A percentile compares a stretch with the other conserved stretches of the same genome.
Conservation (phyloP, 78 protist genomes). For the Guillardia theta region DNA sequence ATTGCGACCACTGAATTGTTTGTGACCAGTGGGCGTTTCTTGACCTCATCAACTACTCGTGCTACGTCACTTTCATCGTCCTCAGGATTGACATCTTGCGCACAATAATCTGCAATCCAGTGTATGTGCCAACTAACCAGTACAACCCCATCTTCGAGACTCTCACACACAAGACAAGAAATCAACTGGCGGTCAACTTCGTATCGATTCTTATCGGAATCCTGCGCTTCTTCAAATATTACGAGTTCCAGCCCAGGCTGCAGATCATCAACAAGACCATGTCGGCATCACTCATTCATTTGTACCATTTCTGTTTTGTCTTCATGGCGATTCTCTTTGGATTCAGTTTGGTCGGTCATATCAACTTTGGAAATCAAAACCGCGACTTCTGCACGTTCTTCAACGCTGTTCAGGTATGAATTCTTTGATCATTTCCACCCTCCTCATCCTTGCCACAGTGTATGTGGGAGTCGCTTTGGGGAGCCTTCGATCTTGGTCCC, state of each 20-base stretch:
- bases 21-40: not conserved
- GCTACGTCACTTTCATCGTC: not conserved
- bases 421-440: too few relatives aligned
- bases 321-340: not conserved
- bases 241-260: slow-evolving; percentile 16
- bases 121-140: not conserved
- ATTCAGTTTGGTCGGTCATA: not conserved
- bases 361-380: not conserved
- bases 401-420: too few relatives aligned
- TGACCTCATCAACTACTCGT: not conserved
- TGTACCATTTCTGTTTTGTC: not conserved
- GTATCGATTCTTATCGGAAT: not conserved
- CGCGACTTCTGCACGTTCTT: not conserved
- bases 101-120: not conserved
- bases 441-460: too few relatives aligned
- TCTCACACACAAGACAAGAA: not conserved
- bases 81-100: not conserved
- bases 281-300: not conserved
- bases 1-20: too few relatives aligned
- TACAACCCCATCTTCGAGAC: not conserved
- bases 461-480: not conserved
- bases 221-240: slow-evolving; percentile 20
- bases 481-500: not conserved
- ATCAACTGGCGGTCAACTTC: not conserved
- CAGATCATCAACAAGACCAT: slow-evolving; percentile 18